Percentiles rank a stretch among this genome's conserved stretches.
These are phyloP conservation scores for Letharia lupina DNA, from an alignment of 495 filamentous ascomycete genomes.

Conservation along the genomic window DNA sequence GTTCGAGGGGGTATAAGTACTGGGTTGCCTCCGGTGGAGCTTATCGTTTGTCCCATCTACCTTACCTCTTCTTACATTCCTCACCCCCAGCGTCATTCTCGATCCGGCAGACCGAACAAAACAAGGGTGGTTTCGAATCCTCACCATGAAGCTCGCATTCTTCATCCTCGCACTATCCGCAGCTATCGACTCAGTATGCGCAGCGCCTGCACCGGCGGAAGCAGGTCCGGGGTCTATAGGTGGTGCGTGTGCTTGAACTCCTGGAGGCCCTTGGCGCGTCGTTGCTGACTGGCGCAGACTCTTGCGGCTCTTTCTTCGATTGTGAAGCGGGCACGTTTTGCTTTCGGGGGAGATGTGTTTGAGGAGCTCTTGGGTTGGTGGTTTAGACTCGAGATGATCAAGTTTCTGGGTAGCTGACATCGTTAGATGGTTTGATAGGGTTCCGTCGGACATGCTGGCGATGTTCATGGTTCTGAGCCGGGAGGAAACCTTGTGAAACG, in stretches of 20 bases:
- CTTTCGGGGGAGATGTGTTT: neutral
- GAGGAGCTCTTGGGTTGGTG: neutral
- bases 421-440: neutral
- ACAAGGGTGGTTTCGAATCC: neutral
- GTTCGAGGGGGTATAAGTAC: neutral
- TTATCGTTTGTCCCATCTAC: too few species aligned
- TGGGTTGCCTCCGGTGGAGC: neutral
- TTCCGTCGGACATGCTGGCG: neutral
- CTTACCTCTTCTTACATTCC: neutral
- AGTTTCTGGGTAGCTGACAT: neutral
- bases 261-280: neutral
- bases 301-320: neutral
- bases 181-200: neutral
- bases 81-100: neutral
- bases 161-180: neutral
- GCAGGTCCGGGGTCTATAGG: neutral
- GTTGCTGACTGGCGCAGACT: neutral
- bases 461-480: neutral
- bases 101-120: neutral
- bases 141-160: neutral
- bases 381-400: neutral
- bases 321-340: neutral
- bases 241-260: neutral
- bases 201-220: neutral
- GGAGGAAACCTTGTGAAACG: neutral